phyloP scores from a whole-genome alignment of 495 filamentous ascomycete species.

The Penicillium mononematosum region DNA sequence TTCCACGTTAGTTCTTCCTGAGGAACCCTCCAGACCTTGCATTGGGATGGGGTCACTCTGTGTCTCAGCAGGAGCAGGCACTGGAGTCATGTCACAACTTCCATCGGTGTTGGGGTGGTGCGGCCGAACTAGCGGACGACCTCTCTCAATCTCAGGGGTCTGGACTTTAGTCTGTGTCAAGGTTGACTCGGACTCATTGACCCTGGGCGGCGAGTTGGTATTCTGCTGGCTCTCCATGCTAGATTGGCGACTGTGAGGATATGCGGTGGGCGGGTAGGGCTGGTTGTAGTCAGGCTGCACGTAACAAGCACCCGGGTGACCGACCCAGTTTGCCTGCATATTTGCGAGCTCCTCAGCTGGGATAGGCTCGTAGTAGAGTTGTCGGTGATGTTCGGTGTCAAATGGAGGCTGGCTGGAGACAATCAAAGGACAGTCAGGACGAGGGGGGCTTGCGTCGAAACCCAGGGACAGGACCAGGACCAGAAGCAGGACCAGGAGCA shows the following conservation, averaged over 20 bases:
- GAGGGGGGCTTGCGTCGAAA: not conserved
- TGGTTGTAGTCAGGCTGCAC: conserved; percentile 4
- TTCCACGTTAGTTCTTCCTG: not conserved
- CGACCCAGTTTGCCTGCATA: not conserved
- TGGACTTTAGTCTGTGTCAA: not conserved
- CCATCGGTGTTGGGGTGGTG: conserved; percentile 3
- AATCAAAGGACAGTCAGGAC: conserved; percentile 1
- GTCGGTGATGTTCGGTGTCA: not conserved
- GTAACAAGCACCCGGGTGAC: not conserved
- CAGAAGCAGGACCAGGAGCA: not conserved
- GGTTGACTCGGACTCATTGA: not conserved
- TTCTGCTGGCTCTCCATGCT: conserved; percentile 1
- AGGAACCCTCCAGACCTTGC: not conserved
- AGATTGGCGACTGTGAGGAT: not conserved
- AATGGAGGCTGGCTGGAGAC: conserved; percentile 9
- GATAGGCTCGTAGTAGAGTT: conserved; percentile 10
- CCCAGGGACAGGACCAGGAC: no score
- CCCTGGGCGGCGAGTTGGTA: not conserved
- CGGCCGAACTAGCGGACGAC: not conserved
- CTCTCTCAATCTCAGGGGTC: conserved; percentile 3
- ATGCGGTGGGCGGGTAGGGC: not conserved
- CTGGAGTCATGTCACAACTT: not conserved
- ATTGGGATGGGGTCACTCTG: not conserved
- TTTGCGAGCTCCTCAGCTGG: not conserved
- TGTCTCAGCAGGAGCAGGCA: not conserved